A percentile compares a stretch with the other conserved stretches of the same genome.
phyloP scores from a whole-genome alignment of 352 stramenopile genomes.

The Plasmopara viticola region DNA sequence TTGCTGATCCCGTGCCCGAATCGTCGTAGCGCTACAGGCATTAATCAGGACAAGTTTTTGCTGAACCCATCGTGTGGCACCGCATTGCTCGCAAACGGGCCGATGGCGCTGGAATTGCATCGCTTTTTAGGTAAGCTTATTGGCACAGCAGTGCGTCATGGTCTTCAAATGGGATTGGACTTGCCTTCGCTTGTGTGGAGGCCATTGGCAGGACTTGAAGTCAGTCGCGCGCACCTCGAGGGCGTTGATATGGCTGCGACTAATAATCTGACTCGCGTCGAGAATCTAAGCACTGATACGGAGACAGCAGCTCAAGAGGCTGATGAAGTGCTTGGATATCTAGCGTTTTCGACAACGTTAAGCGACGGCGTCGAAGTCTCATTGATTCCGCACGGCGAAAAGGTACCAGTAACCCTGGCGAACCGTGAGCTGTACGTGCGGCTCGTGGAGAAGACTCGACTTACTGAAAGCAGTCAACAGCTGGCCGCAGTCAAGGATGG shows the following conservation, averaged over 20 bases:
- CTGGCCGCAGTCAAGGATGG: slow-evolving; percentile 75
- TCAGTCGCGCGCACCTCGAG: slow-evolving; percentile 70
- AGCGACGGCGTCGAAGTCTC: slow-evolving; percentile 75
- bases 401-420: slow-evolving; percentile 50
- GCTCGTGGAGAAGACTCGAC: slow-evolving; percentile 57
- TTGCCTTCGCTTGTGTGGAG: slow-evolving; percentile 85
- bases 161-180: slow-evolving; percentile 92
- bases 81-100: slow-evolving; percentile 69
- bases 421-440: slow-evolving; percentile 61
- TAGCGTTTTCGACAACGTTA: slow-evolving; percentile 72
- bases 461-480: slow-evolving; percentile 79
- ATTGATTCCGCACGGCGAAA: slow-evolving; percentile 62
- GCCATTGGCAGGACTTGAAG: slow-evolving; percentile 69
- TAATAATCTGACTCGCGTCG: slow-evolving; percentile 62
- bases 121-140: slow-evolving; percentile 95
- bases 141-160: slow-evolving; percentile 93
- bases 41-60: slow-evolving; percentile 90
- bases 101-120: slow-evolving; percentile 91
- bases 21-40: slow-evolving; percentile 74
- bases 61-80: slow-evolving; percentile 81
- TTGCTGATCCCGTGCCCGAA: slow-evolving; percentile 88
- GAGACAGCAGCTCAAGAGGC: slow-evolving; percentile 22
- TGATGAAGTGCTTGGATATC: slow-evolving; percentile 55
- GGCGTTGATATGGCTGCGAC: slow-evolving; percentile 67
- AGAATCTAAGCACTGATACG: slow-evolving; percentile 37